Evolutionary conservation across 345 rosid genomes (phyloP).

Genomic region (Lagerstroemia speciosa): DNA sequence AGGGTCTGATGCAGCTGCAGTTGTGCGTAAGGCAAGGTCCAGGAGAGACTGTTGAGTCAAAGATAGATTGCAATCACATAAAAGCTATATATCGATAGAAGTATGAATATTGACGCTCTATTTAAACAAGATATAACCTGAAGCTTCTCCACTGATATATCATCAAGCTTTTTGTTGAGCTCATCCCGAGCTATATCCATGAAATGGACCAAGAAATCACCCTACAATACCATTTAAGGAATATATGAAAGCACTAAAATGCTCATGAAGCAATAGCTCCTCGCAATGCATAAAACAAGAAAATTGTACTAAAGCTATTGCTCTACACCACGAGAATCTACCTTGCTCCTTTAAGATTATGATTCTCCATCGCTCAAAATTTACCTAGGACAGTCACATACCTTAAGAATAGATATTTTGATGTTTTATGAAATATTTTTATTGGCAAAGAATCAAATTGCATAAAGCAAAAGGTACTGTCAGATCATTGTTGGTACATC

Average conservation of each 20-base stretch:
- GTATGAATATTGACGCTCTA: neutral
- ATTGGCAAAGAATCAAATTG: neutral
- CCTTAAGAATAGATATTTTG: neutral
- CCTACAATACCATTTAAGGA: slow-evolving; percentile 33
- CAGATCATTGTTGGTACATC: neutral
- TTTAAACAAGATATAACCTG: slow-evolving; percentile 40
- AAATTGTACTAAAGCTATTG: neutral
- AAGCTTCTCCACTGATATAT: slow-evolving; percentile 79
- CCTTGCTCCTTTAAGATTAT: neutral
- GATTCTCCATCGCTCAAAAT: neutral
- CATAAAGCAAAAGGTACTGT: neutral
- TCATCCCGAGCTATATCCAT: slow-evolving; percentile 97
- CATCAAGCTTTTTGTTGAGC: slow-evolving; percentile 69
- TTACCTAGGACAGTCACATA: neutral
- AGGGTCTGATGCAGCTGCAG: slow-evolving; percentile 97
- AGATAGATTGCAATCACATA: neutral
- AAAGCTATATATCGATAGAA: neutral
- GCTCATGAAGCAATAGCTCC: neutral
- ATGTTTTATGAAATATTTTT: neutral
- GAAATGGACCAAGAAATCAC: slow-evolving; percentile 95
- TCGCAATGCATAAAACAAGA: neutral
- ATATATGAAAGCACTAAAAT: slow-evolving; percentile 7
- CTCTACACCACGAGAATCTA: neutral
- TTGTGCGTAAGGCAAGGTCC: slow-evolving; percentile 91
- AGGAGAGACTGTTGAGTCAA: slow-evolving; percentile 58